A percentile compares a stretch with the other conserved stretches of the same genome.
Evolutionary conservation across 768 basidiomycete species (phyloP).

Genomic region (Leccinum uliginosum): DNA sequence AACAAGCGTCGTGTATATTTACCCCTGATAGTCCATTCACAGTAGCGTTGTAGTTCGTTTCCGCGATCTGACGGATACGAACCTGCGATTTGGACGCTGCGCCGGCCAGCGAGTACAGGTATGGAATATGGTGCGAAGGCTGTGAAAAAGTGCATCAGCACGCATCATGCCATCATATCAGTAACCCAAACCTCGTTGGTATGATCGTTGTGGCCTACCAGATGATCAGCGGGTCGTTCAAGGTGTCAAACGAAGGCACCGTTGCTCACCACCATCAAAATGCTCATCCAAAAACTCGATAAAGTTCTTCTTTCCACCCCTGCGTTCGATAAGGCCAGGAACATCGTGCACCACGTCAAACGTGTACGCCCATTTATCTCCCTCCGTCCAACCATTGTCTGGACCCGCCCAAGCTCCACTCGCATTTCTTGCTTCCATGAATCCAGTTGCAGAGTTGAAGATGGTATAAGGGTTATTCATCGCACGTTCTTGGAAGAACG

Average conservation of each 20-base stretch:
- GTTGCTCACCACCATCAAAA: constrained; percentile 40
- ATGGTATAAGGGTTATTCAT: constrained; percentile 54
- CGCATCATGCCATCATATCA: not conserved
- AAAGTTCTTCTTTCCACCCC: constrained; percentile 65
- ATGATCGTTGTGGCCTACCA: constrained; percentile 71
- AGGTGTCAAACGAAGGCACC: not conserved
- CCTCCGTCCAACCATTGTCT: constrained; percentile 78
- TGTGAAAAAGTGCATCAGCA: constrained; percentile 25
- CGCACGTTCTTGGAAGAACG: constrained; percentile 53
- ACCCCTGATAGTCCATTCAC: constrained; percentile 72
- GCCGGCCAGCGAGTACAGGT: constrained; percentile 70
- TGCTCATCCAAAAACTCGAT: constrained; percentile 61
- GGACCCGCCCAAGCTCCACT: constrained; percentile 71
- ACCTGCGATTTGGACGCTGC: constrained; percentile 69
- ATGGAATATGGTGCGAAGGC: constrained; percentile 87
- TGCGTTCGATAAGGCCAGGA: constrained; percentile 52
- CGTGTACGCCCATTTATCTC: constrained; percentile 73
- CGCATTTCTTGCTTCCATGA: constrained; percentile 76
- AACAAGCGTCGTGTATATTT: not conserved
- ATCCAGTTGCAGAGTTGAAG: constrained; percentile 63
- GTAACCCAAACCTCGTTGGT: constrained; percentile 55
- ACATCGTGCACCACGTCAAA: constrained; percentile 75
- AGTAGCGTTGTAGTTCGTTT: constrained; percentile 60
- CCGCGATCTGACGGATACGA: constrained; percentile 64
- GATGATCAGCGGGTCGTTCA: constrained; percentile 5